Evolutionary conservation across 129 eudicot species (phyloP), one percentile per base, ranked within the genome.

Genomic region (Flaveria robusta): DNA sequence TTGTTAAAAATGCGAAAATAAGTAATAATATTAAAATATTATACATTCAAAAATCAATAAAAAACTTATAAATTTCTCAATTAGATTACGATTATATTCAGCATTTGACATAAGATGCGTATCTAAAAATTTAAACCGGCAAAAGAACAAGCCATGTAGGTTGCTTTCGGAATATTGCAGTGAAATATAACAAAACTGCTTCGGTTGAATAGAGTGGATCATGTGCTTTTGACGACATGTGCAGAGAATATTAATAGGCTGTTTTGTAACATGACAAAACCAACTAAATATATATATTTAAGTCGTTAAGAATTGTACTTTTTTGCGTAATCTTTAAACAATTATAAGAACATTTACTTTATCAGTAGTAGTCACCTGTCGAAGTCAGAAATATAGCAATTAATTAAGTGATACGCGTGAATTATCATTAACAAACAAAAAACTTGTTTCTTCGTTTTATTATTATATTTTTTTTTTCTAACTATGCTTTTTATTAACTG

Each of bases 221-320:
- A 75, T 75, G 79, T 75, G 71, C 63, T n/a, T 23, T 74, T 74
- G 59, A 74, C 70, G 46, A 59, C 56, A 60, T 74, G 45, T 16
- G 29, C 59, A 74, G 62, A 45, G 42, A 52, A 34, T 22, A 52
- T 49, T 50, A 9, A 26, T 49, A 49, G 47, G 22, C n/a, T 70
- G 15, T 49, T 50, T 60, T 60, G 64, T 56, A 58, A 22, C 65
- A 23, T 9, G 65, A 58, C 65, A 58, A 58, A 58, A 10, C 29
- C 65, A 58, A 55, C 2, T 23, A 22, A 58, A 58, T 58, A 58
- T 37, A 58, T 8, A 19, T 9, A 3, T 55, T 55, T 19, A 10
- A 20, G 27, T 20, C 14, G 14, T 31, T 20, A 46, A 46, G 4
- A 46, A 3, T 46, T 9, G 51, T 55, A 55, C 8, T 22, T 6